These are phyloP conservation scores for Brettanomyces custersianus DNA, from an alignment of 805 yeast species.

Conservation along the genomic window DNA sequence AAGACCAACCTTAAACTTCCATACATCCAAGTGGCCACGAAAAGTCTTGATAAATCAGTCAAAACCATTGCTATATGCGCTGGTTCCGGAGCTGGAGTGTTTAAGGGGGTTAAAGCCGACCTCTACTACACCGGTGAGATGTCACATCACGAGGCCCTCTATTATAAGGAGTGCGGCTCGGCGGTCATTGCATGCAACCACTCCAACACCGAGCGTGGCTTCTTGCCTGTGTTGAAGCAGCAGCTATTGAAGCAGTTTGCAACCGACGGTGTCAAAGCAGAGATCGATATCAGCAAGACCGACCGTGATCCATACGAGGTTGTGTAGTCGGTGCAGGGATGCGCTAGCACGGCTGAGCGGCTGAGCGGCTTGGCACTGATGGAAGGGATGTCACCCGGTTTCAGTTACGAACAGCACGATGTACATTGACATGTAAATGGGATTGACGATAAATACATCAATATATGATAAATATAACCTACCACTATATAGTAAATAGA, in stretches of 20 bases:
- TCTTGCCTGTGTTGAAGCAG: slow-evolving; percentile 41
- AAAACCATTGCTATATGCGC: slow-evolving; percentile 79
- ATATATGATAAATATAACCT: too few relatives aligned
- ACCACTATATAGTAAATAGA: too few relatives aligned
- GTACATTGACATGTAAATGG: too few relatives aligned
- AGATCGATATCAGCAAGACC: slow-evolving; percentile 38
- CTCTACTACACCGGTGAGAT: slow-evolving; percentile 85
- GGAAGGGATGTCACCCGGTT: too few relatives aligned
- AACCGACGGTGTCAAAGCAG: slow-evolving; percentile 23
- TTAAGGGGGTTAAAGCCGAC: slow-evolving; percentile 54
- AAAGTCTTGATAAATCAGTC: slow-evolving; percentile 28
- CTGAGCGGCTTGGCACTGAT: too few relatives aligned
- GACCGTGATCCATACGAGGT: slow-evolving; percentile 57
- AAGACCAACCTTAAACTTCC: slow-evolving; percentile 45
- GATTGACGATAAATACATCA: too few relatives aligned
- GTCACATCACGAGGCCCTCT: slow-evolving; percentile 86
- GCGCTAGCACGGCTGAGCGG: too few relatives aligned
- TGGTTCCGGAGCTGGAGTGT: slow-evolving; percentile 84
- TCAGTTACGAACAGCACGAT: too few relatives aligned
- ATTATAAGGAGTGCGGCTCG: slow-evolving; percentile 59
- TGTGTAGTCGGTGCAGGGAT: slow-evolving; percentile 6
- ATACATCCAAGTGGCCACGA: slow-evolving; percentile 55
- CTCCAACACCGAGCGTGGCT: slow-evolving; percentile 89
- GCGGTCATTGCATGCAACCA: slow-evolving; percentile 78
- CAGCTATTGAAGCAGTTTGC: slow-evolving; percentile 40